These are phyloP conservation scores for Xerophyta viscosa DNA, from an alignment of 106 monocot genomes.

Conservation along the genomic window DNA sequence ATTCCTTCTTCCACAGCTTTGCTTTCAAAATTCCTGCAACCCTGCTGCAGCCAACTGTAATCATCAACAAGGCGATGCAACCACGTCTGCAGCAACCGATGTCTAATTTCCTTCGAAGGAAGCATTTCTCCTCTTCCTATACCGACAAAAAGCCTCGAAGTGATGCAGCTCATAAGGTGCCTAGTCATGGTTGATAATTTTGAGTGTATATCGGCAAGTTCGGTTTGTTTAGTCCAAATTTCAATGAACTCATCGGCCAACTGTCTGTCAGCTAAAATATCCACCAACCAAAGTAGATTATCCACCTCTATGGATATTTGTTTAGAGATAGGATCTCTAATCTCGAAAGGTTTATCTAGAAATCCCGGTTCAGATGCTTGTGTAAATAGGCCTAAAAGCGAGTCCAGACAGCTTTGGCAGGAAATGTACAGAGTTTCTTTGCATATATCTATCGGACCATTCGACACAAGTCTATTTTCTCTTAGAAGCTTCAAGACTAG, in stretches of 20 bases:
- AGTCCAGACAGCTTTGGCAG: conserved; percentile 56
- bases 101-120: conserved; percentile 71
- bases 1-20: conserved; percentile 98
- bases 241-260: conserved; percentile 61
- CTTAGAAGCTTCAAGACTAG: conserved; percentile 80
- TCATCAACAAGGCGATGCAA: conserved; percentile 85
- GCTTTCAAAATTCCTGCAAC: conserved; percentile 74
- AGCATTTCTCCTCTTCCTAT: conserved; percentile 96
- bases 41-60: conserved; percentile 90
- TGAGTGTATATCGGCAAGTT: conserved; percentile 50
- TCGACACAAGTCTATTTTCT: conserved; percentile 56
- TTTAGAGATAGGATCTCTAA: conserved; percentile 35
- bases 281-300: conserved; percentile 82
- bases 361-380: conserved; percentile 52
- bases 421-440: conserved; percentile 64
- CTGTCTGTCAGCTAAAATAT: conserved; percentile 74
- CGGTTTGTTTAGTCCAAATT: conserved; percentile 64
- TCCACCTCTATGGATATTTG: conserved; percentile 71
- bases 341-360: conserved; percentile 30
- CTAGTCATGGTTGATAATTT: conserved; percentile 67
- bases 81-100: conserved; percentile 67
- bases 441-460: conserved; percentile 51
- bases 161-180: conserved; percentile 79
- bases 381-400: conserved; percentile 46
- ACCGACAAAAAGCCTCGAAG: conserved; percentile 70